Percentiles rank a stretch among this genome's conserved stretches.
phyloP scores from a whole-genome alignment of 441 rosid species.

The Pelargonium australe region DNA sequence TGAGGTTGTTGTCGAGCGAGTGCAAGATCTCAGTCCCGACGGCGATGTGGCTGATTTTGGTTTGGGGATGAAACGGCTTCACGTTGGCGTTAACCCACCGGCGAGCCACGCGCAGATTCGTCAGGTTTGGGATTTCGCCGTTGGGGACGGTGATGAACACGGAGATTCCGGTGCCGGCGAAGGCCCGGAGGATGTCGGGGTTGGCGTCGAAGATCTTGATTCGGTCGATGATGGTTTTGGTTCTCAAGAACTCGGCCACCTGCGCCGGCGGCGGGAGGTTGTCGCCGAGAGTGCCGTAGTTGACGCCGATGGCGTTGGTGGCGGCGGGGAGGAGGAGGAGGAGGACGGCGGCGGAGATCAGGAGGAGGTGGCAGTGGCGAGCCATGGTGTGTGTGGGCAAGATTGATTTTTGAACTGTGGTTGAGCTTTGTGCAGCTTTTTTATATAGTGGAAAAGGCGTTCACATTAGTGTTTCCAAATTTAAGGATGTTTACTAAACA shows the following conservation, averaged over 20 bases:
- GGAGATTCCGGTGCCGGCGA: constrained; percentile 44
- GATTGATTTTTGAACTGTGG: not conserved
- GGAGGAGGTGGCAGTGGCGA: constrained; percentile 20
- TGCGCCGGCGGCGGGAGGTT: constrained; percentile 53
- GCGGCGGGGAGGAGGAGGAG: constrained; percentile 28
- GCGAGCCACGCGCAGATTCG: constrained; percentile 29
- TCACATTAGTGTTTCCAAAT: too few species aligned
- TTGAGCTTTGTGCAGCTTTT: not conserved
- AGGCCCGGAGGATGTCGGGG: constrained; percentile 50
- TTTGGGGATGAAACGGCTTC: constrained; percentile 44
- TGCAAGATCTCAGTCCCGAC: constrained; percentile 51
- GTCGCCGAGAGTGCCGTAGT: constrained; percentile 55
- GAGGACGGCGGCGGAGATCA: constrained; percentile 19
- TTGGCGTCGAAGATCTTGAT: constrained; percentile 51
- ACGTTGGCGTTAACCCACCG: constrained; percentile 45
- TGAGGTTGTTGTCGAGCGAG: constrained; percentile 25
- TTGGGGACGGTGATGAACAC: constrained; percentile 46
- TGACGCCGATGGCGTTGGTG: constrained; percentile 42
- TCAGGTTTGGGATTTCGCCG: constrained; percentile 42
- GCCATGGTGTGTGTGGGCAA: too few species aligned
- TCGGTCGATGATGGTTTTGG: constrained; percentile 41
- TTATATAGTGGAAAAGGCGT: not conserved
- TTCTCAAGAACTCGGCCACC: constrained; percentile 50
- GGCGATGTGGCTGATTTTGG: constrained; percentile 40
- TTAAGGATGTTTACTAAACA: too few species aligned